Evolutionary conservation across 2,329 filamentous ascomycete species (phyloP), one percentile per base, ranked within the genome.

Genomic region (Ophiostoma australiae): DNA sequence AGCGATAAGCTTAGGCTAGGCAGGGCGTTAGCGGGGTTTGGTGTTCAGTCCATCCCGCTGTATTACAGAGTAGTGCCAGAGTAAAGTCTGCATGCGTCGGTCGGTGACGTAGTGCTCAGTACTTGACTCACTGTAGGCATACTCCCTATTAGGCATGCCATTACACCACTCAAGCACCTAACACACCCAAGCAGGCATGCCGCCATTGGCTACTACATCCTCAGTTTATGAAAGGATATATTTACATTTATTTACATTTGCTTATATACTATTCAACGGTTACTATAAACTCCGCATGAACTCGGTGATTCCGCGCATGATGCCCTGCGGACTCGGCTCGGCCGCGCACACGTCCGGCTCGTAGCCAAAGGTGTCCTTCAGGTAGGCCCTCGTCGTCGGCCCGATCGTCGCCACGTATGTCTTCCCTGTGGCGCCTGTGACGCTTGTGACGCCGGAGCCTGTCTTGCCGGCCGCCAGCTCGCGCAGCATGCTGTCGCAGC

Each of bases 371-470:
- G 83, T 84, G 27, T 83, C 82, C 20, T 82, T 78, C 65, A 99
- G 81, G 80, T 92, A 89, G 75, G 93, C 89, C 73, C 90, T 85
- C 13, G 95, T 99, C 23, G 95, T 99, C 15, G 95, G 94, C 0
- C 95, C 95, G 79, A 99, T 99, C 0, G 94, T 96, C 17, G 90
- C 92, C 73, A 98, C 83, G 73, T 86, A 88, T 0, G 35, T 39
- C 10, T 35, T 39, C 7, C 35, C 63, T 41, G 8, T 41, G 27
- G 27, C 2, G 39, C 13, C 20, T 23, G 7, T 1, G 33, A 3
- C 2, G 39, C 13, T 10, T 23, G 7, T 1, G 33, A 3, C 1
- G 6, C 33, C 2, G 11, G 11, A 5, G 31, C 15, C 35, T 23
- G 17, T 2, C 82, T 85, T 31, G 27, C 1, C 39, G 11, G 39